A percentile compares a stretch with the other conserved stretches of the same genome.
Conservation (phyloP, 1,284 basidiomycete species). For the Mycosarcoma maydis region DNA sequence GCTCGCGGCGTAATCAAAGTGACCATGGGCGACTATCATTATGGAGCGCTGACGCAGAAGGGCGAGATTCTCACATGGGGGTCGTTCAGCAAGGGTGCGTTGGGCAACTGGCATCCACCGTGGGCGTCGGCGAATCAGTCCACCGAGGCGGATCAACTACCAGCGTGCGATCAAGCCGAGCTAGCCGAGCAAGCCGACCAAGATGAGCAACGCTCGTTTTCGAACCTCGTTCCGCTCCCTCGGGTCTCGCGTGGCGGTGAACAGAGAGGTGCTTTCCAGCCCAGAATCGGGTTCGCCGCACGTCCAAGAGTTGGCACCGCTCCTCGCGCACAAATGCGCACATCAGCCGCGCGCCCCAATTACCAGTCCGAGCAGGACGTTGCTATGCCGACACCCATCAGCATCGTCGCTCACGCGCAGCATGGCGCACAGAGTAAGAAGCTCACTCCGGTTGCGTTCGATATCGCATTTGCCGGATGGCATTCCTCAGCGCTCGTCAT, state of each 20-base stretch:
- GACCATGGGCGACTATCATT: conserved; percentile 88
- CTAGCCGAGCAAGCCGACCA: conserved; percentile 3
- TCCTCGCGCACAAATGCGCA: too few species aligned
- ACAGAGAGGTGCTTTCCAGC: conserved; percentile 4
- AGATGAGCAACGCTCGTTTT: conserved; percentile 6
- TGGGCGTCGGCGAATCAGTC: too few species aligned
- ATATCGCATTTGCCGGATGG: conserved; percentile 51
- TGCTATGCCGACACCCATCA: not conserved
- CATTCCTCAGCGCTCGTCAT: conserved; percentile 33
- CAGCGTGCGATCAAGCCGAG: not conserved
- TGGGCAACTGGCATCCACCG: conserved; percentile 75
- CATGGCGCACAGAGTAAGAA: not conserved
- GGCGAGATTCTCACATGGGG: conserved; percentile 89
- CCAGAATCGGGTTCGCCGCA: conserved; percentile 14
- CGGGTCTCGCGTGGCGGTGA: not conserved
- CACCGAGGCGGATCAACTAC: too few species aligned
- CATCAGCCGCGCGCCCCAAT: too few species aligned
- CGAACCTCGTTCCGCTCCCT: conserved; percentile 14
- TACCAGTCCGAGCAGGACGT: conserved; percentile 1
- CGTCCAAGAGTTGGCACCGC: too few species aligned
- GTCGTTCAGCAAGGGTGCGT: conserved; percentile 77
- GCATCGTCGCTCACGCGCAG: not conserved
- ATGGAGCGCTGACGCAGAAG: conserved; percentile 79
- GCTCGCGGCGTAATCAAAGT: conserved; percentile 80
- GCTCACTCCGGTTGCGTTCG: conserved; percentile 34